These are phyloP conservation scores for Pyrenophora graminea DNA, from an alignment of 2,329 filamentous ascomycete genomes.

Conservation along the genomic window DNA sequence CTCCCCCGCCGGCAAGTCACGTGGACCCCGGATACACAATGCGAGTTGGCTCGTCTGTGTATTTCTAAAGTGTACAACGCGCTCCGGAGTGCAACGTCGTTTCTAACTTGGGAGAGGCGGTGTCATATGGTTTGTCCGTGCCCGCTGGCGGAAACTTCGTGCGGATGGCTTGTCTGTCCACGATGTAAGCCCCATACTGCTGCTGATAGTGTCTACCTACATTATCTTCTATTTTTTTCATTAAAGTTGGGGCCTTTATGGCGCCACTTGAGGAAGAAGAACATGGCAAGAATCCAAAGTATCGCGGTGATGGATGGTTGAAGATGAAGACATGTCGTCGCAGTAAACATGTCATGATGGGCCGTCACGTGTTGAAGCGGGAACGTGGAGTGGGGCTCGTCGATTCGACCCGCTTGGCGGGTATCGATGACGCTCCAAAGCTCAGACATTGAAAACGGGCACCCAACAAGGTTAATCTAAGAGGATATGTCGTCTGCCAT, in stretches of 20 bases:
- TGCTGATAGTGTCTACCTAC: not conserved
- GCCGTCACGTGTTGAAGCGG: not conserved
- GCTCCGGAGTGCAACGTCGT: too few relatives aligned
- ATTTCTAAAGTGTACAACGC: too few relatives aligned
- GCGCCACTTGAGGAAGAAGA: not conserved
- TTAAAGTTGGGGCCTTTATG: not conserved
- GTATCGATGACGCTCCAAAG: slow-evolving; percentile 17
- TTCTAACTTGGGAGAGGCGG: too few relatives aligned
- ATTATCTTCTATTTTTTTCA: not conserved
- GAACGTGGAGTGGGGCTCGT: not conserved
- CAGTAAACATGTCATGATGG: not conserved
- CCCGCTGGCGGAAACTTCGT: too few relatives aligned
- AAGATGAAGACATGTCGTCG: not conserved
- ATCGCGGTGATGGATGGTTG: not conserved
- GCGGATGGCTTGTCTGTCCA: too few relatives aligned
- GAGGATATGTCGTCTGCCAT: slow-evolving; percentile 4
- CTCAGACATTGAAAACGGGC: slow-evolving; percentile 4
- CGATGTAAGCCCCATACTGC: too few relatives aligned
- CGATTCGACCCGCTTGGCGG: slow-evolving; percentile 1
- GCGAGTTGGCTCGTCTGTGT: too few relatives aligned
- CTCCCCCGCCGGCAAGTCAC: too few relatives aligned
- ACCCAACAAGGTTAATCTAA: slow-evolving; percentile 7
- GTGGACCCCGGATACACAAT: too few relatives aligned
- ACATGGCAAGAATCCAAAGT: not conserved
- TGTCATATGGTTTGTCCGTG: too few relatives aligned